Evolutionary conservation across 805 yeast species (phyloP), one percentile per base, ranked within the genome.

Genomic region (Yarrowia keelungensis): DNA sequence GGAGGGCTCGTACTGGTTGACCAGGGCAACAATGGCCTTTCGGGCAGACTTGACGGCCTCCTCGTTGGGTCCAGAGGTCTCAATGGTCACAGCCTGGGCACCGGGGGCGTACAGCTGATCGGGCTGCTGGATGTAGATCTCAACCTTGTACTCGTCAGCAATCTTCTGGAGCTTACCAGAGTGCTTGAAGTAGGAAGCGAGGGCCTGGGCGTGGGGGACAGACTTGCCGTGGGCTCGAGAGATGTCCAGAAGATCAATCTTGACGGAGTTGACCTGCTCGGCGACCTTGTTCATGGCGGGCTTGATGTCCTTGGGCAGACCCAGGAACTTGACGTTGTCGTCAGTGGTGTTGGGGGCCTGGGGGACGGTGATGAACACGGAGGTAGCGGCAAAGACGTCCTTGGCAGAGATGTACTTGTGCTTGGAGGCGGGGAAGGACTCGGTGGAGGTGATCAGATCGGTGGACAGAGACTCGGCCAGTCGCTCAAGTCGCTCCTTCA

Each of bases 151-250:
- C 47, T 78, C 75, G 69, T 75, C 69, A 77, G 88, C 75, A 76
- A 84, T 74, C 72, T 81, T 75, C 73, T 78, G 76, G 59, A 77
- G 59, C 76, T 71, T 72, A 43, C 74, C 73, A 7, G 72, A 66
- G 36, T 75, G 71, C 10, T 68, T 70, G 61, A 95, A 88, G 76
- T 83, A 90, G 12, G 89, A 83, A 51, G 92, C 89, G 69, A 95
- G 82, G 49, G 87, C 84, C 71, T 86, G 85, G 10, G 97, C 97
- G 74, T 95, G 98, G 16, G 81, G 77, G 67, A 85, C 75, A 75
- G 91, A 86, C 72, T 90, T 91, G 74, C 92, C 90, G 77, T 95
- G 98, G 39, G 98, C 97, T 78, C 86, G 89, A 11, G 96, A 87
- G 77, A 95, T 88, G 74, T 92, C 97, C 75, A 95, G 82, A 43